A percentile compares a stretch with the other conserved stretches of the same genome.
Evolutionary conservation across 2,329 filamentous ascomycete genomes (phyloP).

Genomic region (Stagonosporopsis rhizophila): DNA sequence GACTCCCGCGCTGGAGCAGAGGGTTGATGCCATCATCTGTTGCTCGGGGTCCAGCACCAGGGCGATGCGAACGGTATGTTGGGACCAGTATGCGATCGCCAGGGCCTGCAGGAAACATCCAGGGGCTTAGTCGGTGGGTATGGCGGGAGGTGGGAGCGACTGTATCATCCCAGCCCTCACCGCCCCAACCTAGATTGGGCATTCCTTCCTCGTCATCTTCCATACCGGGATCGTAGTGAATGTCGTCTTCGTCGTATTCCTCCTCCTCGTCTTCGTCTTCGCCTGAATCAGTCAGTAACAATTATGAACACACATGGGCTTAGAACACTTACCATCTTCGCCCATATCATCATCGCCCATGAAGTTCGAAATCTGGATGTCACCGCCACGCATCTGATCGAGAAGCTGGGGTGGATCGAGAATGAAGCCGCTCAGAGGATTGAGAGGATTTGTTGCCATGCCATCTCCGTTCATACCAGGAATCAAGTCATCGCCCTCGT

Average conservation of each 20-base stretch:
- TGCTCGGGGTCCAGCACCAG: conserved; percentile 61
- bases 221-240: conserved; percentile 62
- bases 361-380: conserved; percentile 55
- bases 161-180: conserved; percentile 59
- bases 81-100: conserved; percentile 52
- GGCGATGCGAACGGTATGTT: conserved; percentile 61
- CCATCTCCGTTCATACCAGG: conserved; percentile 58
- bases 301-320: too few relatives aligned
- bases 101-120: conserved; percentile 65
- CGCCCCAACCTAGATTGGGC: conserved; percentile 55
- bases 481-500: conserved; percentile 57
- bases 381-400: conserved; percentile 53
- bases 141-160: conserved; percentile 57
- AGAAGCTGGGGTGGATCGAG: conserved; percentile 48
- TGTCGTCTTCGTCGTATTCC: conserved; percentile 69
- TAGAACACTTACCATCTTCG: conserved; percentile 62
- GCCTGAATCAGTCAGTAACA: conserved; percentile 47
- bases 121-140: conserved; percentile 61
- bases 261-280: conserved; percentile 54
- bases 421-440: conserved; percentile 39
- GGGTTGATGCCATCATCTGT: conserved; percentile 87
- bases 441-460: conserved; percentile 53
- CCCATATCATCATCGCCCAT: conserved; percentile 66
- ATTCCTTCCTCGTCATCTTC: conserved; percentile 56
- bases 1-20: conserved; percentile 72